A percentile compares a stretch with the other conserved stretches of the same genome.
phyloP scores from a whole-genome alignment of 768 basidiomycete species.

The Naganishia vaughanmartiniae region DNA sequence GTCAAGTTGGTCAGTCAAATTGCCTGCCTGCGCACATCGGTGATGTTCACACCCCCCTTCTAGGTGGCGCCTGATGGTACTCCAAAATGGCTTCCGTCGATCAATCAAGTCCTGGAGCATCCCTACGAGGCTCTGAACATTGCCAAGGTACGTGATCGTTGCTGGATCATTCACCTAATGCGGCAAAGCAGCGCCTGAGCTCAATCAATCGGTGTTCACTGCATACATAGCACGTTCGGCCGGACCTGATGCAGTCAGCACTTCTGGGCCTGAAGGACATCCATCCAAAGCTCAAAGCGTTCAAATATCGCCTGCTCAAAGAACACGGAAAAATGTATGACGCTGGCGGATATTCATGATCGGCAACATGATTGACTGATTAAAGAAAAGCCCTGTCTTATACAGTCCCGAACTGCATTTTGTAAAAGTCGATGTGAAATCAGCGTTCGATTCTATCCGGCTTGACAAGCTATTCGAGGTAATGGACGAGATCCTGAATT shows the following conservation, averaged over 20 bases:
- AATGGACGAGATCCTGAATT: conserved; percentile 63
- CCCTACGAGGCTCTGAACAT: conserved; percentile 84
- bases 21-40: background rate
- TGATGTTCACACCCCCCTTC: background rate
- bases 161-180: background rate
- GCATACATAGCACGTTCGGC: conserved; percentile 60
- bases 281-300: conserved; percentile 68
- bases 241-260: conserved; percentile 70
- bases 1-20: conserved; percentile 7
- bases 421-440: conserved; percentile 91
- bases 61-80: conserved; percentile 23
- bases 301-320: conserved; percentile 58
- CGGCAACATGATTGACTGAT: conserved; percentile 15
- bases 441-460: conserved; percentile 94
- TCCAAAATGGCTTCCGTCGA: conserved; percentile 58
- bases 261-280: conserved; percentile 81
- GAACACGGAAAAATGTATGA: conserved; percentile 60
- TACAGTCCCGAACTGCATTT: conserved; percentile 83
- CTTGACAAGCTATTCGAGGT: conserved; percentile 80
- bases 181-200: background rate
- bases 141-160: conserved; percentile 64
- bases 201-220: background rate
- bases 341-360: background rate
- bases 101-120: conserved; percentile 80
- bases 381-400: background rate